Conservation (phyloP, 1,139 yeast species). For the Lodderomyces jiufengensis region DNA sequence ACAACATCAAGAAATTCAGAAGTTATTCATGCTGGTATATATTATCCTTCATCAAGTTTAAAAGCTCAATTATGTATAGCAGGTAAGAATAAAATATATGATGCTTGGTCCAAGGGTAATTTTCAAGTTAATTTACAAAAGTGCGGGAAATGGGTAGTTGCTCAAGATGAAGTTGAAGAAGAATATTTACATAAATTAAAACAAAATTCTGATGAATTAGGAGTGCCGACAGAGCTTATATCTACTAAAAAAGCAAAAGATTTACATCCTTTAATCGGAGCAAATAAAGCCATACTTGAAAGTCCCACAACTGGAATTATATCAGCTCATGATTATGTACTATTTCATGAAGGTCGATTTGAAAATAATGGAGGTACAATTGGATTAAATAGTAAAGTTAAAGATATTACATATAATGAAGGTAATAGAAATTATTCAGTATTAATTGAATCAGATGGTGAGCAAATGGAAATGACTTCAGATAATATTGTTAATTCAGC, state of each 20-base stretch:
- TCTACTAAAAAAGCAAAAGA: constrained; percentile 38
- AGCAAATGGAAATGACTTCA: constrained; percentile 44
- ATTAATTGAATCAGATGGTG: constrained; percentile 29
- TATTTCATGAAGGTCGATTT: constrained; percentile 52
- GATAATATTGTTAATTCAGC: constrained; percentile 71
- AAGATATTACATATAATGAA: constrained; percentile 31
- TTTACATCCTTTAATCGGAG: constrained; percentile 65
- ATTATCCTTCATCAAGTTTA: constrained; percentile 66
- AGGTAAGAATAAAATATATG: constrained; percentile 69
- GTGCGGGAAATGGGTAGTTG: constrained; percentile 90
- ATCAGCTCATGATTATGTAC: constrained; percentile 73
- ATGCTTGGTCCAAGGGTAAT: constrained; percentile 26
- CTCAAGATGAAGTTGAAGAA: constrained; percentile 64
- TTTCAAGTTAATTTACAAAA: constrained; percentile 50
- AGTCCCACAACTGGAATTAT: constrained; percentile 88
- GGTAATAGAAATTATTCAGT: constrained; percentile 23
- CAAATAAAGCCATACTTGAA: constrained; percentile 56
- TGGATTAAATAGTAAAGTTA: constrained; percentile 59
- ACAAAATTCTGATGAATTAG: constrained; percentile 47
- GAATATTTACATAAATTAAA: constrained; percentile 55
- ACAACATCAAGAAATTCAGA: constrained; percentile 87
- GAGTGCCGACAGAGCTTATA: constrained; percentile 60
- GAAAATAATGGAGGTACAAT: constrained; percentile 59
- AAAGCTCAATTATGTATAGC: constrained; percentile 67
- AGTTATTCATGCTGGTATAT: constrained; percentile 88